Base-by-base conservation (phyloP, 331 rosid genomes). In the Saraca asoca region DNA sequence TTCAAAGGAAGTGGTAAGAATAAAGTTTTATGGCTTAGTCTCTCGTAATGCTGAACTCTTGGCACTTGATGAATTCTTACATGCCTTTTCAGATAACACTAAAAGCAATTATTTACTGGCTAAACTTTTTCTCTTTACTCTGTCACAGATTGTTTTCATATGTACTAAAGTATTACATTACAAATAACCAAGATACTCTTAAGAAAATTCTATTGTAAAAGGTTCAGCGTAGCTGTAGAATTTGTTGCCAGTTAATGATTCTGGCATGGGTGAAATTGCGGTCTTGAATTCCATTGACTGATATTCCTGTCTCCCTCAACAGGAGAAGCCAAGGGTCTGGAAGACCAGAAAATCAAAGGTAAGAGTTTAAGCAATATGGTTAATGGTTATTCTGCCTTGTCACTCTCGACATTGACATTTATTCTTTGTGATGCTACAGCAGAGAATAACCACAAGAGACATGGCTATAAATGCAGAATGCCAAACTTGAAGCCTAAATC, bases 271-370 rank as follows among this genome's bases (percentile, higher is more conserved):
- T 45, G 60, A 59, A 68, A 68, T 31, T 55, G 68, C 70, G 54
- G 58, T 45, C 72, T 50, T 73, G 51, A 86, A 79, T 79, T 73
- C 88, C 67, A 53, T 85, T 75, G 85, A 85, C 16, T 77, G 78
- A 48, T 87, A 81, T 65, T 64, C 85, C 2, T 80, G 70, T 46
- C 55, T 50, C 33, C 69, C 77, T n/a, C 55, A 35, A 29, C 70
- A 58, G 46, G 70, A 78, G 65, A 67, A 64, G 59, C 68, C 82
- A 49, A 85, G 69, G 69, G 86, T 80, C 67, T 80, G 78, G 88
- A 88, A 84, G 82, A 70, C 85, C 44, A 78, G 85, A 72, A 85
- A 85, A 83, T 76, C 85, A 18, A 91, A 88, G 94, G 95, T 85
- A 44, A 66, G 79, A 74, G 35, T 18, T 74, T 57, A 45, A 6